Evolutionary conservation across 2,329 filamentous ascomycete genomes (phyloP), one percentile per base, ranked within the genome.

Genomic region (Hypoxylon sp.): DNA sequence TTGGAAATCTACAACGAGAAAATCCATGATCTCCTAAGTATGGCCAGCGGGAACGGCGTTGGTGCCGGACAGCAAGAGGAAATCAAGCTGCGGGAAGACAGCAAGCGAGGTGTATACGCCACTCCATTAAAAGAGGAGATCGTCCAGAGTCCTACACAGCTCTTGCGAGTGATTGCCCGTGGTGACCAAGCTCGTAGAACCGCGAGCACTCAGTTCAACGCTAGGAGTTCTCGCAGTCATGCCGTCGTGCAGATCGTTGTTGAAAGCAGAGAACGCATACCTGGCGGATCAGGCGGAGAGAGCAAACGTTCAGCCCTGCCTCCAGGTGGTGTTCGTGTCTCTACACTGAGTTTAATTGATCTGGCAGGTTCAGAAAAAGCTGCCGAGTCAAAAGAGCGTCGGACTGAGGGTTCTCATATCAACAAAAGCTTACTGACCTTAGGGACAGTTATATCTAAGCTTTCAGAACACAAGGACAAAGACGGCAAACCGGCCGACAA

Each of bases 201-300:
- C 1, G 93, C 93, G 62, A 97, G 94, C 78, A 99, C 96, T 0
- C 96, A 99, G 75, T 99, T 96, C 85, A 99, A 99, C 76, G 88
- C 94, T 19, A 90, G 95, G 73, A 98, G 95, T 82, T 99, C 96
- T 51, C 93, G 96, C 81, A 97, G 94, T 87, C 96, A 99, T 76
- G 96, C 96, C 0, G 96, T 99, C 19, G 96, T 99, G 37, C 96
- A 99, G 78, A 99, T 99, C 72, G 95, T 99, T 1, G 96, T 99
- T 11, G 96, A 99, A 78, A 97, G 94, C 76, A 88, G 96, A 78
- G 95, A 97, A 78, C 91, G 96, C 48, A 88, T 90, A 43, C 88
- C 92, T 0, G 84, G 85, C 8, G 83, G 80, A 5, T 68, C 78
- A 1, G 78, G 79, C 11, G 80, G 76, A 11, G 88, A 90, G 14